Evolutionary conservation across 768 basidiomycete genomes (phyloP).

Genomic region (Amanita pallidorosea): DNA sequence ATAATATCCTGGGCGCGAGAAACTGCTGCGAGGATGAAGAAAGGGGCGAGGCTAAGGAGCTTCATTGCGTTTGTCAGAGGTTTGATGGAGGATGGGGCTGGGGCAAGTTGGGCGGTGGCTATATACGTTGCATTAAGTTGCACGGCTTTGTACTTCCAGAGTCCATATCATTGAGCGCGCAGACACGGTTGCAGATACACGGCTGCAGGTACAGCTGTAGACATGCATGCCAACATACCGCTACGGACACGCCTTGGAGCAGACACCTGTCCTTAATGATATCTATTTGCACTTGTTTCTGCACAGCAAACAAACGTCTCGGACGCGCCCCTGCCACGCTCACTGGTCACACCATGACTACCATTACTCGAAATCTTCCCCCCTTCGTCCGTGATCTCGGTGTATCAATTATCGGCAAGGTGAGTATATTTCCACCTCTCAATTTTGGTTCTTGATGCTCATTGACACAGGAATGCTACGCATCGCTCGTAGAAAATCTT

Average conservation of each 20-base stretch:
- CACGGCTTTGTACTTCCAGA: too few relatives aligned
- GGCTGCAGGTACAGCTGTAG: too few relatives aligned
- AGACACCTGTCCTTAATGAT: background rate
- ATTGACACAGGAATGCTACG: constrained; percentile 70
- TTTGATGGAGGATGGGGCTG: too few relatives aligned
- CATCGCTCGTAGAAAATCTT: constrained; percentile 79
- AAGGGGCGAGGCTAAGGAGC: background rate
- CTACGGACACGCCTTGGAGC: too few relatives aligned
- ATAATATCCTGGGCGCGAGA: constrained; percentile 28
- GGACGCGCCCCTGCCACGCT: background rate
- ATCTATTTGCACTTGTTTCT: background rate
- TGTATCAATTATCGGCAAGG: constrained; percentile 73
- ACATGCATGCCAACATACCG: too few relatives aligned
- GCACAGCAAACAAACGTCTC: background rate
- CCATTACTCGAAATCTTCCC: constrained; percentile 78
- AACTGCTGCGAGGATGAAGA: constrained; percentile 13
- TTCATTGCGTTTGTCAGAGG: background rate
- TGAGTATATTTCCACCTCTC: constrained; percentile 17
- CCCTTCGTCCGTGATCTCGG: constrained; percentile 78
- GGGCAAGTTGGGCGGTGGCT: too few relatives aligned
- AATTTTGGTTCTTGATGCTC: background rate
- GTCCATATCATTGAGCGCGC: too few relatives aligned
- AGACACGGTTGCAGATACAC: too few relatives aligned
- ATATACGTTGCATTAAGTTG: too few relatives aligned
- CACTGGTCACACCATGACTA: constrained; percentile 39